Base-by-base conservation (phyloP, 129 eudicot genomes). In the Escallonia rubra region DNA sequence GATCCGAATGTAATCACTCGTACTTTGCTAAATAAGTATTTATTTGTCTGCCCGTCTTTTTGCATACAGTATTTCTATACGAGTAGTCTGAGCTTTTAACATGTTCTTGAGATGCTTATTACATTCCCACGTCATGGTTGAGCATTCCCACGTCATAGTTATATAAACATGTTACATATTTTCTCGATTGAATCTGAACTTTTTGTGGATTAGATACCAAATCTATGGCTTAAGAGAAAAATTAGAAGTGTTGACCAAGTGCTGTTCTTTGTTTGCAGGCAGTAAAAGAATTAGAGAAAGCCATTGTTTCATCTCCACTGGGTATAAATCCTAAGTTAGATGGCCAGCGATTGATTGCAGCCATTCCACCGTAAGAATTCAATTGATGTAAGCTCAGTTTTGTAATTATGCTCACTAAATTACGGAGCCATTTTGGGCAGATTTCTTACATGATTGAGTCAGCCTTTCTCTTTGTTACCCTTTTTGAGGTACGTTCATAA, bases 311-410 rank as follows among this genome's bases (percentile, higher is more conserved):
- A 45, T 88, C 98, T 65, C 98, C 98, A n/a, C 55, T 92, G 82
- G 95, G 98, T 58, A 78, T 92, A 71, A 92, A 92, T 72, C 98
- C 98, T 8, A 88, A 84, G 72, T 52, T 84, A 40, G 98, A 92
- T 9, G 80, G 70, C 34, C 80, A 86, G 43, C 74, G 95, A 42
- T 72, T 92, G 70, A 72, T 92, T 76, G 85, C 81, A 49, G 78
- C 86, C 52, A 85, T 92, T 65, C 98, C 98, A 65, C 95, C 96
- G 98, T 92, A 86, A 88, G 96, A 54, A 71, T 60, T 65, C 72
- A 50, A 41, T 43, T 55, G 58, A 8, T 46, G 53, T 66, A n/a
- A 40, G 53, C 60, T 67, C 34, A 10, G 7, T 34, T 41, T 14
- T 23, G 34, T 23, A 23, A 23, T 23, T 23, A 23, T 23, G 23